Evolutionary conservation across 176 grass and related monocot species (phyloP).

Genomic region (Zoysia pacifica): DNA sequence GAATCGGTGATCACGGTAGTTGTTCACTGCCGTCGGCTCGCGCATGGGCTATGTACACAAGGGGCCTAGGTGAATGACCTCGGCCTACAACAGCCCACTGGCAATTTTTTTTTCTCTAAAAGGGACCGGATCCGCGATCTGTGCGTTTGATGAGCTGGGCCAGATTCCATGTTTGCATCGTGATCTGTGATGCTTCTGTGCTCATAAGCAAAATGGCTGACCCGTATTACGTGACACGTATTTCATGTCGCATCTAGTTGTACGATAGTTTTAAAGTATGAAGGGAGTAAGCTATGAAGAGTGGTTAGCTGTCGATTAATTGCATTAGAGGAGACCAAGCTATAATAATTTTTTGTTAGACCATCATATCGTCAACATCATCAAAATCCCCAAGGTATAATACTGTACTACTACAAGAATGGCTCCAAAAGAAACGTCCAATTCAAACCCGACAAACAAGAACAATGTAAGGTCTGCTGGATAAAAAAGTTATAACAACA

Average conservation of each 20-base stretch:
- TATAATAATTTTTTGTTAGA: not conserved
- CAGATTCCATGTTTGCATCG: not conserved
- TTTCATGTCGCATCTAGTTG: not conserved
- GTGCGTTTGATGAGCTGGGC: not conserved
- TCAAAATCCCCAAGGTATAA: not conserved
- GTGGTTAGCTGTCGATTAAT: constrained; percentile 11
- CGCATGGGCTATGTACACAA: not conserved
- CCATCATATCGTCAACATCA: not conserved
- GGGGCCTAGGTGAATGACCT: not conserved
- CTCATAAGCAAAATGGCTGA: not conserved
- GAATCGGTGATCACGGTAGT: not conserved
- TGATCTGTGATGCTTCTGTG: not conserved
- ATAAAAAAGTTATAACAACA: no score
- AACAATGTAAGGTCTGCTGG: not conserved
- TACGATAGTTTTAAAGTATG: not conserved
- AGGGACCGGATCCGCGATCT: not conserved
- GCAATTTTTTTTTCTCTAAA: not conserved
- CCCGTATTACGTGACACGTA: not conserved
- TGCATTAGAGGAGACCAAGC: not conserved
- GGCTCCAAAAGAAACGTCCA: constrained; percentile 18
- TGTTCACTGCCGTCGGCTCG: not conserved
- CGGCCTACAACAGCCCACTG: not conserved
- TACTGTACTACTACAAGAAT: not conserved
- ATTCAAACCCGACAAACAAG: not conserved
- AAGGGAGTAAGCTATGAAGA: not conserved